Evolutionary conservation across 2,329 filamentous ascomycete species (phyloP).

Genomic region (Paecilomyces dactylethromorphus): DNA sequence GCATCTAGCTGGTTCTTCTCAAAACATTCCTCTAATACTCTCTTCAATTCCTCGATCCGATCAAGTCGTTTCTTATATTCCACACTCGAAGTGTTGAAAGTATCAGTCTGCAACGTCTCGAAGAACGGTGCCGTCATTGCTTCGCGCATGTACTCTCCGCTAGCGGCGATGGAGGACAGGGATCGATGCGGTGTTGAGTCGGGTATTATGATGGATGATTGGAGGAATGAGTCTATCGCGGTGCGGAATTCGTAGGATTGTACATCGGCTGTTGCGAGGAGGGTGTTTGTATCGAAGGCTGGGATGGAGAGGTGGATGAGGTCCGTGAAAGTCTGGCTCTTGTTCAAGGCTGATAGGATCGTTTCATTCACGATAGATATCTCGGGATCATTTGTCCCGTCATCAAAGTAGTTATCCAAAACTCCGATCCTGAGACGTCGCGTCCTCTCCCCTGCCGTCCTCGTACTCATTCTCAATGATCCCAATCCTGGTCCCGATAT

Average conservation of each 20-base stretch:
- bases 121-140: constrained; percentile 54
- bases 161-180: constrained; percentile 45
- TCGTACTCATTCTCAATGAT: too few relatives aligned
- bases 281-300: constrained; percentile 15
- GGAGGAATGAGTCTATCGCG: constrained; percentile 50
- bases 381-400: constrained; percentile 42
- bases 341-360: constrained; percentile 40
- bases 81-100: constrained; percentile 46
- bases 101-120: constrained; percentile 45
- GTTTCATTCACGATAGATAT: constrained; percentile 51
- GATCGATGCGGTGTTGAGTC: constrained; percentile 20
- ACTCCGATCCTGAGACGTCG: constrained; percentile 37
- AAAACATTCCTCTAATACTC: constrained; percentile 47
- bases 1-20: constrained; percentile 46
- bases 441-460: too few relatives aligned
- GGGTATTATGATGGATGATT: constrained; percentile 18
- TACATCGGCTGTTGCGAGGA: constrained; percentile 48
- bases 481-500: neutral
- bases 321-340: constrained; percentile 11
- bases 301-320: constrained; percentile 45
- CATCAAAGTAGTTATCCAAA: constrained; percentile 53
- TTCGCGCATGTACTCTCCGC: constrained; percentile 43
- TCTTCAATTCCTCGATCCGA: constrained; percentile 48
- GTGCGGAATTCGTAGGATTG: constrained; percentile 57
- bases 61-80: constrained; percentile 44